Percentiles rank a stretch among this genome's conserved stretches.
Evolutionary conservation across 768 basidiomycete genomes (phyloP).

Genomic region (Rhodotorula taiwanensis): DNA sequence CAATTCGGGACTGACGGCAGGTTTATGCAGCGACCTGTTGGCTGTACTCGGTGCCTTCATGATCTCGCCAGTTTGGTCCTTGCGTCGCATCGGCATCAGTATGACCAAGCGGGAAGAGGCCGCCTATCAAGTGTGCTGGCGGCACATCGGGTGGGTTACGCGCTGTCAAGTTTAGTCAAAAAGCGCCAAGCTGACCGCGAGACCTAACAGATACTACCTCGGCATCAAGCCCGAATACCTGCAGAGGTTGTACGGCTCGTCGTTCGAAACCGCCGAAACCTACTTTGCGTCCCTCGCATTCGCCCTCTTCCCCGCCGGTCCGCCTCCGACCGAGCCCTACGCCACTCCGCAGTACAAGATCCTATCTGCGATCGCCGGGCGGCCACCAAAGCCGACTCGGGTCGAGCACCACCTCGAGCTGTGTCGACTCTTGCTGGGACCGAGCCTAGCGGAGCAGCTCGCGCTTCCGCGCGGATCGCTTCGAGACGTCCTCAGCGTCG

Average conservation of each 20-base stretch:
- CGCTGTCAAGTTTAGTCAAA: not conserved
- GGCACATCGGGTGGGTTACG: slow-evolving; percentile 42
- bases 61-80: slow-evolving; percentile 43
- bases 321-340: slow-evolving; percentile 25
- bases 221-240: slow-evolving; percentile 41
- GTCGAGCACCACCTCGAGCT: slow-evolving; percentile 39
- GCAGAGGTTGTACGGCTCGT: slow-evolving; percentile 28
- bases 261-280: slow-evolving; percentile 28
- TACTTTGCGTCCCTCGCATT: slow-evolving; percentile 42
- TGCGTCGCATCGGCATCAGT: slow-evolving; percentile 38
- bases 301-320: slow-evolving; percentile 39
- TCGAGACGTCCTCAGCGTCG: slow-evolving; percentile 6
- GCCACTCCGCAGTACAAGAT: slow-evolving; percentile 41
- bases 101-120: slow-evolving; percentile 37
- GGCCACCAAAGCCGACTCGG: slow-evolving; percentile 37
- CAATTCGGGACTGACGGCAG: too few species aligned
- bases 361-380: slow-evolving; percentile 37
- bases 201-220: slow-evolving; percentile 41
- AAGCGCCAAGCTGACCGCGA: not conserved
- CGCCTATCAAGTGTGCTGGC: slow-evolving; percentile 42
- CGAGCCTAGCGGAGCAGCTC: slow-evolving; percentile 40
- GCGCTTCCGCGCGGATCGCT: slow-evolving; percentile 34
- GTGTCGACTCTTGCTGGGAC: slow-evolving; percentile 40
- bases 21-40: slow-evolving; percentile 38
- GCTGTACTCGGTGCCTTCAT: slow-evolving; percentile 43